Conservation (phyloP, 2,329 filamentous ascomycete genomes). For the Aspergillus viridinutans region DNA sequence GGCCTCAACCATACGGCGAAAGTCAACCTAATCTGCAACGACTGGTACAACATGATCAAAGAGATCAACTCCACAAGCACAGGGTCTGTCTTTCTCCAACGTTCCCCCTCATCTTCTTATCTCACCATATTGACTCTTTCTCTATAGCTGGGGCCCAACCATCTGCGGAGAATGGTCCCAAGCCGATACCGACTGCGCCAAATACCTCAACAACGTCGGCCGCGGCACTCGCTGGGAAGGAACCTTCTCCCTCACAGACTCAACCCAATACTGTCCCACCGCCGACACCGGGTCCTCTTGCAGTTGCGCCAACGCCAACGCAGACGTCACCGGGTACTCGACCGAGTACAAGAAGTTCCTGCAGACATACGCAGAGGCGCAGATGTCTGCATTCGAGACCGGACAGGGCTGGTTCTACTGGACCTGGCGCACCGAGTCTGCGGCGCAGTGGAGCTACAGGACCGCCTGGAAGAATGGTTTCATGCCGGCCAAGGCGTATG, state of each 20-base stretch:
- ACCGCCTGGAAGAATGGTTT: slow-evolving; percentile 68
- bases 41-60: slow-evolving; percentile 76
- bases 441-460: slow-evolving; percentile 74
- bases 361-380: slow-evolving; percentile 85
- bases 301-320: slow-evolving; percentile 71
- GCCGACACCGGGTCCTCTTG: slow-evolving; percentile 56
- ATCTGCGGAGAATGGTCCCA: slow-evolving; percentile 97
- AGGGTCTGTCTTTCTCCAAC: slow-evolving; percentile 46
- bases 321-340: slow-evolving; percentile 63
- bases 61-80: slow-evolving; percentile 67
- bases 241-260: slow-evolving; percentile 64
- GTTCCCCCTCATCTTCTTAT: neutral
- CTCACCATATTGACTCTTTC: neutral
- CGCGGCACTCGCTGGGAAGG: slow-evolving; percentile 90
- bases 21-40: slow-evolving; percentile 78
- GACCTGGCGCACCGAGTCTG: slow-evolving; percentile 90
- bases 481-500: slow-evolving; percentile 70
- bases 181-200: slow-evolving; percentile 91
- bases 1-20: slow-evolving; percentile 76
- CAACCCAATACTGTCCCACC: slow-evolving; percentile 70
- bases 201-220: slow-evolving; percentile 82
- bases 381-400: slow-evolving; percentile 91
- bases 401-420: slow-evolving; percentile 99
- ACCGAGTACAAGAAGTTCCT: slow-evolving; percentile 78
- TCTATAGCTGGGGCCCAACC: slow-evolving; percentile 71